phyloP scores from a whole-genome alignment of 2,329 filamentous ascomycete genomes.

The Zymoseptoria crescenta region DNA sequence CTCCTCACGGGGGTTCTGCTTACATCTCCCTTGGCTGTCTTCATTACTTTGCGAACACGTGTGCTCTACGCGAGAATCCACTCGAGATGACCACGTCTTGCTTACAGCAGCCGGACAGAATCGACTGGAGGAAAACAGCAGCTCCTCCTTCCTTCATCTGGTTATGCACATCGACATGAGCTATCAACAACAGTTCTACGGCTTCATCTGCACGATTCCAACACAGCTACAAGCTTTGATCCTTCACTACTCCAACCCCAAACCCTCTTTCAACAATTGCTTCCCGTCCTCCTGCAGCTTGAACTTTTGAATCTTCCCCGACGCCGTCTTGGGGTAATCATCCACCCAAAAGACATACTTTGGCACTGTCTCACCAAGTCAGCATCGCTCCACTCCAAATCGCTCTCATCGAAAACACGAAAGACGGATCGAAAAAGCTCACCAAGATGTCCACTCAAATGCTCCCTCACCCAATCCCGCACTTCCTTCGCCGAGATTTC shows the following conservation, averaged over 20 bases:
- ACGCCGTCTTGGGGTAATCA: constrained; percentile 88
- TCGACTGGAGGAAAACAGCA: background rate
- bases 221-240: background rate
- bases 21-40: background rate
- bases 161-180: background rate
- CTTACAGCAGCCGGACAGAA: background rate
- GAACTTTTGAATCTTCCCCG: constrained; percentile 95
- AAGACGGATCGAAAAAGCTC: constrained; percentile 26
- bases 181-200: constrained; percentile 20
- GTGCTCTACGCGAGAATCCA: background rate
- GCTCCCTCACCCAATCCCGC: constrained; percentile 61
- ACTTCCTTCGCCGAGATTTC: constrained; percentile 53
- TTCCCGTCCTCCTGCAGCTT: constrained; percentile 64
- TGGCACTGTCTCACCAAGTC: constrained; percentile 47
- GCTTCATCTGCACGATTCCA: constrained; percentile 32
- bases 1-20: background rate
- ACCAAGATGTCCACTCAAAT: constrained; percentile 64
- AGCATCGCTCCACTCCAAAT: background rate
- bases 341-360: constrained; percentile 83
- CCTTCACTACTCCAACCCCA: constrained; percentile 18
- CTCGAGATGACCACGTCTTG: background rate
- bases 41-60: background rate
- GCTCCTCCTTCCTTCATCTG: background rate
- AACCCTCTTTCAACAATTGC: constrained; percentile 37
- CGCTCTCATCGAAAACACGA: background rate